Conservation (phyloP, 805 yeast species). For the Starmera caribaea region DNA sequence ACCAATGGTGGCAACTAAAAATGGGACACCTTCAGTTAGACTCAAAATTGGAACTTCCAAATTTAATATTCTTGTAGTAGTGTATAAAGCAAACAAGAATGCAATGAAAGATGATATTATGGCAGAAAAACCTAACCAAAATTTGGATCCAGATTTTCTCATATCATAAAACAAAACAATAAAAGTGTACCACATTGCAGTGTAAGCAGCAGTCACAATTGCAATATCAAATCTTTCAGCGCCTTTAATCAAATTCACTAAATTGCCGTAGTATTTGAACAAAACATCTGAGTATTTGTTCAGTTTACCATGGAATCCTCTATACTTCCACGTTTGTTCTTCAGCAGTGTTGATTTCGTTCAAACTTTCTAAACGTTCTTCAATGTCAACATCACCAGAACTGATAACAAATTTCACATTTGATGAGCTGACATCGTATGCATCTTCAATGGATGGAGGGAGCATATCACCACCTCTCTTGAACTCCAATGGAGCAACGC, state of each 20-base stretch:
- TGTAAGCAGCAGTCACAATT: conserved; percentile 69
- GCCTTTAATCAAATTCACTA: conserved; percentile 41
- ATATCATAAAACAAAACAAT: conserved; percentile 66
- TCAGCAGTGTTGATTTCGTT: too few species aligned
- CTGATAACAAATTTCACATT: conserved; percentile 28
- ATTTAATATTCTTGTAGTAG: conserved; percentile 46
- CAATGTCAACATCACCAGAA: too few species aligned
- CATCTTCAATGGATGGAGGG: too few species aligned
- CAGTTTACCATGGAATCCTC: conserved; percentile 43
- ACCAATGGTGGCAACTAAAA: conserved; percentile 85
- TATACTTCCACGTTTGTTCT: conserved; percentile 39
- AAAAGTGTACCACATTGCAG: conserved; percentile 83
- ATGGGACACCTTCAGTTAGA: conserved; percentile 86
- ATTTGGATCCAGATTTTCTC: conserved; percentile 69
- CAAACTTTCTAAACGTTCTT: too few species aligned
- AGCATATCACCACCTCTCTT: conserved; percentile 31
- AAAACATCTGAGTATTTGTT: conserved; percentile 47
- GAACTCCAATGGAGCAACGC: conserved; percentile 50
- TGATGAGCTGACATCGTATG: too few species aligned
- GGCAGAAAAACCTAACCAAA: conserved; percentile 80
- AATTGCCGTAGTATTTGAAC: conserved; percentile 27
- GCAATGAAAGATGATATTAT: conserved; percentile 75
- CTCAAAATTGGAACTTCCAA: conserved; percentile 61
- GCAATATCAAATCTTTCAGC: conserved; percentile 84
- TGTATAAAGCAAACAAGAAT: conserved; percentile 65